Conservation (phyloP, 257 asterid genomes). For the Solanum corneliomulleri region DNA sequence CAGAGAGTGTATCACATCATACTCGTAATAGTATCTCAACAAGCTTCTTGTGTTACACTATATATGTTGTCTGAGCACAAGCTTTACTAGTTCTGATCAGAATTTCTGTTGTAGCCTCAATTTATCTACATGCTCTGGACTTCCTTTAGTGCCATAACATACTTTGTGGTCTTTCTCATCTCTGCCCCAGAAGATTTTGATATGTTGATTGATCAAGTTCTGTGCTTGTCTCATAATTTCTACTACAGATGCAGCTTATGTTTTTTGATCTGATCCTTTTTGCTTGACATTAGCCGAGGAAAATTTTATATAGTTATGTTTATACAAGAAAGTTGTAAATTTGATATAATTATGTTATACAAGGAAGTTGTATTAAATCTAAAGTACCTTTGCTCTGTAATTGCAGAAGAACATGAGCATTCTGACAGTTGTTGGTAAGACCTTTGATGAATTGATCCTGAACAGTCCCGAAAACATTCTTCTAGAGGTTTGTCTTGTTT, state of each 20-base stretch:
- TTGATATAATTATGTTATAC: not conserved
- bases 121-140: not conserved
- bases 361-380: not conserved
- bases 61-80: not conserved
- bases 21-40: not conserved
- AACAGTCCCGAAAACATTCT: conserved; percentile 44
- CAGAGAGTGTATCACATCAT: not conserved
- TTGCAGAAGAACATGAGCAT: conserved; percentile 62
- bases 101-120: not conserved
- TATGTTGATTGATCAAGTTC: not conserved
- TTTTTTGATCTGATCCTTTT: not conserved
- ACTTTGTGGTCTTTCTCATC: not conserved
- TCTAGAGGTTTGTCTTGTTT: conserved; percentile 52
- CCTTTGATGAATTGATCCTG: conserved; percentile 68
- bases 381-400: not conserved
- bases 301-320: not conserved
- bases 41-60: not conserved
- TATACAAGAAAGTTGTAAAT: not conserved
- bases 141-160: not conserved
- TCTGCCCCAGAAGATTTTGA: not conserved
- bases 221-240: not conserved
- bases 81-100: not conserved
- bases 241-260: not conserved
- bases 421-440: conserved; percentile 71
- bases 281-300: not conserved